A percentile compares a stretch with the other conserved stretches of the same genome.
Conservation (phyloP, 176 grass and related monocot species). For the Rhipidocladum racemiflorum region DNA sequence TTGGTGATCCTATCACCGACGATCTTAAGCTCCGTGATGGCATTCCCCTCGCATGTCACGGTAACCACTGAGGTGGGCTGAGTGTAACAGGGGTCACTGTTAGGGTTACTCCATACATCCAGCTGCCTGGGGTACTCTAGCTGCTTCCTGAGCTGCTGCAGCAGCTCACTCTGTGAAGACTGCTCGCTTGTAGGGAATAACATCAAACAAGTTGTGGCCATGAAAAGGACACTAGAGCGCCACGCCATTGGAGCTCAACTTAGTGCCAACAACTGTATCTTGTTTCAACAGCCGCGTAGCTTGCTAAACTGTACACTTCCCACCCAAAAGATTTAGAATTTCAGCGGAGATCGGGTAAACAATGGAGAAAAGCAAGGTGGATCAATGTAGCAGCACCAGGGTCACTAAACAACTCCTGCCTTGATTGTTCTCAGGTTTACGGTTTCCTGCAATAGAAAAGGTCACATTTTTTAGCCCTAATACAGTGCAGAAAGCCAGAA, state of each 20-base stretch:
- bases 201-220: slow-evolving; percentile 54
- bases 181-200: slow-evolving; percentile 52
- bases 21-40: slow-evolving; percentile 72
- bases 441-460: slow-evolving; percentile 4
- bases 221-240: slow-evolving; percentile 24
- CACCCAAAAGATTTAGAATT: not conserved
- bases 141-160: slow-evolving; percentile 84
- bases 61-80: slow-evolving; percentile 41
- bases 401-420: not conserved
- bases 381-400: not conserved
- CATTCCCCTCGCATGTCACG: slow-evolving; percentile 52
- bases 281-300: not conserved
- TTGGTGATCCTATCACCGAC: slow-evolving; percentile 71
- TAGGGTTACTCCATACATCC: slow-evolving; percentile 57
- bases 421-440: not conserved
- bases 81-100: slow-evolving; percentile 53
- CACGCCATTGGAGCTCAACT: slow-evolving; percentile 45
- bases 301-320: not conserved
- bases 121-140: slow-evolving; percentile 76
- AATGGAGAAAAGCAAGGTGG: not conserved
- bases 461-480: not conserved
- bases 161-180: slow-evolving; percentile 57
- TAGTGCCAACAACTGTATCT: not conserved
- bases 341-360: not conserved
- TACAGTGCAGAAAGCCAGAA: too few species aligned